These are phyloP conservation scores for Fusarium haematococcum DNA, from an alignment of 2,329 filamentous ascomycete genomes.

Conservation along the genomic window DNA sequence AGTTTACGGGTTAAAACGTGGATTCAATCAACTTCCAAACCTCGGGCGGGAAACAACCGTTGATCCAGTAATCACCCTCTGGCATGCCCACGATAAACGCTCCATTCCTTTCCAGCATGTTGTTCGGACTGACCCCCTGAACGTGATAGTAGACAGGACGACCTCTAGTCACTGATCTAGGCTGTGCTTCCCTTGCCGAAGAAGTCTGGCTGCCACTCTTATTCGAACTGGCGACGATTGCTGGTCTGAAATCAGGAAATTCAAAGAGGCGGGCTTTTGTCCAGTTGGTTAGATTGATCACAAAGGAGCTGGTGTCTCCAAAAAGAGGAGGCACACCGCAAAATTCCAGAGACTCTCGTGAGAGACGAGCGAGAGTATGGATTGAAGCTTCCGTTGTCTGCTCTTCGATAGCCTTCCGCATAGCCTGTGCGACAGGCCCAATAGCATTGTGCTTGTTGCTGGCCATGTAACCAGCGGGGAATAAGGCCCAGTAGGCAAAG, in stretches of 20 bases:
- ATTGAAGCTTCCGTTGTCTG: constrained; percentile 9
- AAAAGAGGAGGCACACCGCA: constrained; percentile 16
- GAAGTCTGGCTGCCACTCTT: background rate
- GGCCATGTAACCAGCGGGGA: background rate
- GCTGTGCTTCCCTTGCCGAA: background rate
- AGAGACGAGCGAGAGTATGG: constrained; percentile 10
- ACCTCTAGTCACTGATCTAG: background rate
- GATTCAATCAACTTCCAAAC: constrained; percentile 22
- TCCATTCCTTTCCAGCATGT: constrained; percentile 8
- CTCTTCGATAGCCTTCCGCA: background rate
- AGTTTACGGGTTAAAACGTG: background rate
- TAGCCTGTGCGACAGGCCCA: background rate
- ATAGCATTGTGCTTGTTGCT: background rate
- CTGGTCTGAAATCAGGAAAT: background rate
- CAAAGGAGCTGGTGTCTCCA: constrained; percentile 3
- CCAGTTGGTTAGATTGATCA: constrained; percentile 1
- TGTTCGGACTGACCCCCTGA: constrained; percentile 5
- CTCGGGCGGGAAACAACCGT: constrained; percentile 5
- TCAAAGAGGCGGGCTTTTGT: background rate
- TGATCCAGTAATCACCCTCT: constrained; percentile 11
- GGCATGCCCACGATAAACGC: background rate
- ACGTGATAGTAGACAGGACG: constrained; percentile 18
- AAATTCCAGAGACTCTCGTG: background rate
- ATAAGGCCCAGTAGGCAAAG: background rate
- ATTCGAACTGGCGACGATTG: background rate